A percentile compares a stretch with the other conserved stretches of the same genome.
Conservation (phyloP, 1,284 basidiomycete genomes). For the Heterobasidion annosum region DNA sequence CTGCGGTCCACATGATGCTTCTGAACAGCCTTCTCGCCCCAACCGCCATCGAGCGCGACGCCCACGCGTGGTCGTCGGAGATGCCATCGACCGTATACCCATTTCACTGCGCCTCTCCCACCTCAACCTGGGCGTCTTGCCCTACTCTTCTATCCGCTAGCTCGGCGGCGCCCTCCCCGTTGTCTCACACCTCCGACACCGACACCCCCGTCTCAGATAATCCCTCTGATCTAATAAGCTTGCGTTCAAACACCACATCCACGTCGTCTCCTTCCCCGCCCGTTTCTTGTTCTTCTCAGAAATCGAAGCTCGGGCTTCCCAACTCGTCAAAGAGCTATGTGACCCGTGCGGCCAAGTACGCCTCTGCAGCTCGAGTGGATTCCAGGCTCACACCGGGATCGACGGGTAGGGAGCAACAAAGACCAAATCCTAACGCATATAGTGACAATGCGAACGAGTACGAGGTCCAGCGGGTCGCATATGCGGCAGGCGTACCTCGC, state of each 20-base stretch:
- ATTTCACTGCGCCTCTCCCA: neutral
- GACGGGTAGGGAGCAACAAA: neutral
- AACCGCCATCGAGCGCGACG: neutral
- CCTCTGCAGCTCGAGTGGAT: too few species aligned
- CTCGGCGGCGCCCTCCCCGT: neutral
- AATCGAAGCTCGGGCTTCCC: neutral
- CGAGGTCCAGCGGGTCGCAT: constrained; percentile 3
- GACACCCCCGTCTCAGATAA: neutral
- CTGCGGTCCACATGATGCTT: too few species aligned
- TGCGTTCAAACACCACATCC: neutral
- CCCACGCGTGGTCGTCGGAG: neutral
- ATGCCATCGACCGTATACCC: neutral
- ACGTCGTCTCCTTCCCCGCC: neutral
- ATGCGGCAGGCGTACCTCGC: constrained; percentile 10
- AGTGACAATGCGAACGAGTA: neutral
- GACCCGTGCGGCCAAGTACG: neutral
- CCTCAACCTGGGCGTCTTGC: neutral
- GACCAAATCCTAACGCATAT: neutral
- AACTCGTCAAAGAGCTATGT: neutral
- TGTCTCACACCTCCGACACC: neutral
- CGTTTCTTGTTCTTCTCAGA: neutral
- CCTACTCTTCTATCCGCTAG: neutral
- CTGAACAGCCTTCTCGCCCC: too few species aligned
- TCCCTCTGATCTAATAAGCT: neutral
- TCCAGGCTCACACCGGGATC: too few species aligned